These are phyloP conservation scores for Phytophthora hibernalis DNA, from an alignment of 352 stramenopile genomes.

Conservation along the genomic window DNA sequence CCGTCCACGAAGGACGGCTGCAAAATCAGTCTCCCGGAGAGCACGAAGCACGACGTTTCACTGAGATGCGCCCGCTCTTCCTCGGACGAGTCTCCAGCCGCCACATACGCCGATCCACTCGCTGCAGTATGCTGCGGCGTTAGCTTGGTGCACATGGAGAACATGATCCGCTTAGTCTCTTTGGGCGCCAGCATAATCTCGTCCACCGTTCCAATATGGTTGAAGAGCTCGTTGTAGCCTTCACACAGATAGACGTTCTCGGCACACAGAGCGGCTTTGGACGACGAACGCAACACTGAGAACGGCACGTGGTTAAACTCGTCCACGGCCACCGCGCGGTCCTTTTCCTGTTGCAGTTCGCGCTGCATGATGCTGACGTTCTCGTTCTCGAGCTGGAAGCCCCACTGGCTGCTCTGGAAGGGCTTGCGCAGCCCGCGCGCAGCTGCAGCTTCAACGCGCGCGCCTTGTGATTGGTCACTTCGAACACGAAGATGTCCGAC, in stretches of 20 bases:
- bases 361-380: slow-evolving; percentile 73
- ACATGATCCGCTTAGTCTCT: slow-evolving; percentile 75
- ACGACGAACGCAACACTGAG: slow-evolving; percentile 73
- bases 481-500: slow-evolving; percentile 84
- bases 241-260: slow-evolving; percentile 88
- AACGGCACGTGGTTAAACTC: slow-evolving; percentile 83
- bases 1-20: slow-evolving; percentile 51
- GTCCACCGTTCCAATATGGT: slow-evolving; percentile 79
- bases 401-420: slow-evolving; percentile 76
- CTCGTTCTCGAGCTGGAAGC: slow-evolving; percentile 91
- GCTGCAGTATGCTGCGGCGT: slow-evolving; percentile 37
- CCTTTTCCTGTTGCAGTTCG: slow-evolving; percentile 42
- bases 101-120: slow-evolving; percentile 24
- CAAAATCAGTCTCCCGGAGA: slow-evolving; percentile 71
- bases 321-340: slow-evolving; percentile 40
- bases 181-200: slow-evolving; percentile 68
- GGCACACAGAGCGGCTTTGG: slow-evolving; percentile 67
- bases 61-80: slow-evolving; percentile 85
- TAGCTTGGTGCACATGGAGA: slow-evolving; percentile 79
- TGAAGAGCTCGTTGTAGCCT: slow-evolving; percentile 92
- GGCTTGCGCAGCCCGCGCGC: slow-evolving; percentile 77
- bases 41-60: slow-evolving; percentile 82
- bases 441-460: slow-evolving; percentile 67
- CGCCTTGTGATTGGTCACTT: slow-evolving; percentile 73
- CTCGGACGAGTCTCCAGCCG: slow-evolving; percentile 76